Percentiles rank a stretch among this genome's conserved stretches.
Evolutionary conservation across 2,329 filamentous ascomycete genomes (phyloP).

Genomic region (Epichloe aotearoae): DNA sequence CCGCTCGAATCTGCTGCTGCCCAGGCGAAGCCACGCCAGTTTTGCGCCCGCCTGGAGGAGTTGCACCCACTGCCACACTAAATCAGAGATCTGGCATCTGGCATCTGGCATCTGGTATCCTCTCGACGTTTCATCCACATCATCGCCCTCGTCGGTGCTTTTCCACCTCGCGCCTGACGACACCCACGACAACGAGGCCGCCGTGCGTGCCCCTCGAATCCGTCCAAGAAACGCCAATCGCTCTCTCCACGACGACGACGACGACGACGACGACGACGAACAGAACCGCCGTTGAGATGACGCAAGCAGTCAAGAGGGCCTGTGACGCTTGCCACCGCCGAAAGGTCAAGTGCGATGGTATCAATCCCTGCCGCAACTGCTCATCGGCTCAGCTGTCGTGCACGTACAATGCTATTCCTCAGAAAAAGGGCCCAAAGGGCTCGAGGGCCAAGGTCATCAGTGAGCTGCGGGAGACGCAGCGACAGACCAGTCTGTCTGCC

Average conservation of each 20-base stretch:
- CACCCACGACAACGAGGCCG: not conserved
- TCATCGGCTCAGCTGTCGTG: conserved; percentile 52
- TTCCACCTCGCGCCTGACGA: not conserved
- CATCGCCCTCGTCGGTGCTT: not conserved
- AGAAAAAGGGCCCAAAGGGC: conserved; percentile 66
- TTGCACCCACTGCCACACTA: conserved; percentile 1
- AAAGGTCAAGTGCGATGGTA: conserved; percentile 62
- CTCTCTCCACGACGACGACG: not conserved
- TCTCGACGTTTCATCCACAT: conserved; percentile 4
- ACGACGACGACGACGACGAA: not conserved
- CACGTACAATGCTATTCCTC: conserved; percentile 62
- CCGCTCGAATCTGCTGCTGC: not conserved
- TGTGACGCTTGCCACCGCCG: conserved; percentile 63
- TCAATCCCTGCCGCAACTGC: conserved; percentile 60
- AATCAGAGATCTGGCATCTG: conserved; percentile 5
- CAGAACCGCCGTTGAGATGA: conserved; percentile 21
- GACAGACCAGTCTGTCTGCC: conserved; percentile 49
- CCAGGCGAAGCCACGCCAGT: conserved; percentile 6
- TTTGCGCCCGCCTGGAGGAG: conserved; percentile 4
- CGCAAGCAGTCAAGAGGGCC: conserved; percentile 44
- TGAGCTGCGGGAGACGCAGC: conserved; percentile 55
- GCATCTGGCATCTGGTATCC: conserved; percentile 1
- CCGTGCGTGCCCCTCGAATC: not conserved
- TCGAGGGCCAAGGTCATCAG: conserved; percentile 64
- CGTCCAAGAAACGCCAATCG: not conserved